Evolutionary conservation across 768 basidiomycete species (phyloP).

Genomic region (Agrocybe praecox): DNA sequence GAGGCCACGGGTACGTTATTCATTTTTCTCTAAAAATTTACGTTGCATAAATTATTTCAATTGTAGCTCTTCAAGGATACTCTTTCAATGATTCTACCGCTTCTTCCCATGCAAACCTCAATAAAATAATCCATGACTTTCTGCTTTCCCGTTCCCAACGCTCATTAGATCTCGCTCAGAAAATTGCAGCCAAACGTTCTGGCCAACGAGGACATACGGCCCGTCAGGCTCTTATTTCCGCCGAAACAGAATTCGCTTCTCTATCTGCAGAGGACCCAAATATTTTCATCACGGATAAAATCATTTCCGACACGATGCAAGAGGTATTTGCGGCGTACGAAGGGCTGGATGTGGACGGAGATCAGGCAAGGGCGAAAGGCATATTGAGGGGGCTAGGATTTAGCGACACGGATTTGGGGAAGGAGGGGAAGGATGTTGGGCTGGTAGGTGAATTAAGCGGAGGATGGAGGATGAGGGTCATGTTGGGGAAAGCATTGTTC

Average conservation of each 20-base stretch:
- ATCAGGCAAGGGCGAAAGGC: slow-evolving; percentile 48
- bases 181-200: slow-evolving; percentile 52
- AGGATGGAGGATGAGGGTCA: slow-evolving; percentile 66
- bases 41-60: background rate
- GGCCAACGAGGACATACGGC: slow-evolving; percentile 62
- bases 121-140: slow-evolving; percentile 24
- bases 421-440: slow-evolving; percentile 37
- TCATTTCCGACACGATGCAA: slow-evolving; percentile 24
- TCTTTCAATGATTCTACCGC: slow-evolving; percentile 13
- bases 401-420: slow-evolving; percentile 30
- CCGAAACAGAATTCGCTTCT: slow-evolving; percentile 41
- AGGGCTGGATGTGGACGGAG: slow-evolving; percentile 37
- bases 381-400: slow-evolving; percentile 68
- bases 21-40: too few relatives aligned
- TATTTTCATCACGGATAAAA: slow-evolving; percentile 27
- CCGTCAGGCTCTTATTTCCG: slow-evolving; percentile 49
- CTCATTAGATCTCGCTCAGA: slow-evolving; percentile 37
- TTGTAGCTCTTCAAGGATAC: slow-evolving; percentile 25
- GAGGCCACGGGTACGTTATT: slow-evolving; percentile 26
- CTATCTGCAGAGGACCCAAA: slow-evolving; percentile 28
- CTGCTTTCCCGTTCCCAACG: slow-evolving; percentile 21
- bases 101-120: slow-evolving; percentile 15
- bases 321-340: slow-evolving; percentile 31
- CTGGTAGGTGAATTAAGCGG: slow-evolving; percentile 48
- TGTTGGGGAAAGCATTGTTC: slow-evolving; percentile 60